Base-by-base conservation (phyloP, 1,284 basidiomycete species). In the Xanthoconium separans region DNA sequence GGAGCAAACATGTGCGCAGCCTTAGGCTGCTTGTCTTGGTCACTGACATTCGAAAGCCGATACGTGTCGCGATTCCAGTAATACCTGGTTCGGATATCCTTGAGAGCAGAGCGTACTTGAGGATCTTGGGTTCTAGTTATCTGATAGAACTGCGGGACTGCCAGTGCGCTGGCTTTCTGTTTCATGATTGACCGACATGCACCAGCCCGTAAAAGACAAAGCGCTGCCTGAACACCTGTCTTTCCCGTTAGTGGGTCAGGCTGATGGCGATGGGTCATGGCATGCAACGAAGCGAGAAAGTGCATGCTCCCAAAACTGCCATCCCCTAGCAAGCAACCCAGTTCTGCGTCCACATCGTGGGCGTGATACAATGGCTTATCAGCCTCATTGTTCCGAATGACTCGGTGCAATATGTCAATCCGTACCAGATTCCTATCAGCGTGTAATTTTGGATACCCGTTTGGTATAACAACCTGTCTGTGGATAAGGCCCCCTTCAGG, bases 181-280 rank as follows among this genome's bases (percentile, higher is more conserved):
- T 55, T 55, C 56, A 73, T 69, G 50, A 78, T 76, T 0, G 79
- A 77, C 4, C 57, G 61, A 36, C 65, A 74, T 4, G 58, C n/a
- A 6, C 36, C 36, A 4, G 9, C 9, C 10, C 4, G n/a, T 18
- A 37, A 18, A 18, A 37, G n/a, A 24, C 56, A 52, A 16, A 79
- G 60, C 6, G 77, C 77, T 51, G 77, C 71, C 49, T 77, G 73
- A 2, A 70, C 74, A 3, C 79, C 80, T 0, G 75, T 77, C 24
- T 65, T 70, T 10, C 68, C 59, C 0, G 74, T 76, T 18, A 81
- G 62, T 4, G 75, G 76, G 56, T 81, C 79, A 6, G 74, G 69
- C 4, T 75, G 66, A 34, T 68, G 67, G 2, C 6, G 6, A 46
- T 71, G 71, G 0, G 74, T 78, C 12, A 74, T 34, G 4, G 75